Base-by-base conservation (phyloP, 805 yeast species). In the Cyberlindnera americana region DNA sequence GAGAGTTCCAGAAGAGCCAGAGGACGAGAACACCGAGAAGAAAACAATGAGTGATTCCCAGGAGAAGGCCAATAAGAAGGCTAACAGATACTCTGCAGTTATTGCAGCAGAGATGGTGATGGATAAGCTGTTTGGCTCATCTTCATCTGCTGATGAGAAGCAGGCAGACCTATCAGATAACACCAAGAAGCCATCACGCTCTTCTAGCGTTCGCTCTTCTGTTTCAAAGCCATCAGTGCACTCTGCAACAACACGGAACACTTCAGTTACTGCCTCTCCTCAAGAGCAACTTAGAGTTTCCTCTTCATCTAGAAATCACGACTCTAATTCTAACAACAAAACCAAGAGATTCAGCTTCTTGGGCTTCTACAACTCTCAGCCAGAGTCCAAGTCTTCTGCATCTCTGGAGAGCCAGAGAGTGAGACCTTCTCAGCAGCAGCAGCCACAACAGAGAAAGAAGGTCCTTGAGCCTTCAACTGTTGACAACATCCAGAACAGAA, bases 331-430 rank as follows among this genome's bases (percentile, higher is more conserved):
- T 3, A 18, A 19, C 26, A 45, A 38, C 28, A 58, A 61, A 35
- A 48, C 48, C 30, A 69, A 67, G 46, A 56, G 75, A 45, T 69
- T 68, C 47, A 67, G 73, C 48, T 56, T 69, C 35, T 46, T 68
- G 23, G 65, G 73, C 3, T 61, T 65, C 48, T 60, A 63, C 41
- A 33, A 35, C 13, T 35, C 49, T 29, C 38, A 43, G 34, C 22
- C 40, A 15, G 52, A 50, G 16, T 29, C 50, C 12, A 39, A 37
- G 30, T 40, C 48, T 22, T 32, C 47, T 1, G 12, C 42, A 23
- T 37, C 43, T 11, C 12, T 40, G 26, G 46, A 38, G 19, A 21
- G 41, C 6, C 27, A 36, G 18, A 33, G 29, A 17, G 13, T 22
- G 16, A 40, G 30, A 17, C 22, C 26, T 7, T 16, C 28, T 14